A percentile compares a stretch with the other conserved stretches of the same genome.
These are phyloP conservation scores for Usnea hakonensis DNA, from an alignment of 495 filamentous ascomycete genomes.

Conservation along the genomic window DNA sequence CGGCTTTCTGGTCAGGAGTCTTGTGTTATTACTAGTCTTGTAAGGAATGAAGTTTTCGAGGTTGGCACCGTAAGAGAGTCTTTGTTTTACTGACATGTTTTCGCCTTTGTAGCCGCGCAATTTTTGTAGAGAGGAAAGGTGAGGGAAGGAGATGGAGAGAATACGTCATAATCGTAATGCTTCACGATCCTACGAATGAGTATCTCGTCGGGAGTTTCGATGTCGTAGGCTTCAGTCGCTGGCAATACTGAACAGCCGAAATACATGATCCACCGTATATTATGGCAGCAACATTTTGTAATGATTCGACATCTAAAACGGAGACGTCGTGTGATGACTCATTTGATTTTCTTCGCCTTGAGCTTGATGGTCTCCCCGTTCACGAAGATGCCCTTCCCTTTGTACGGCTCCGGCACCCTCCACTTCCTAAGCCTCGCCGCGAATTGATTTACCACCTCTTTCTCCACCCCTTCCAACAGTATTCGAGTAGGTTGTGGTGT, in stretches of 20 bases:
- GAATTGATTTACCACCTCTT: conserved; percentile 78
- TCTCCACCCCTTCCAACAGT: conserved; percentile 78
- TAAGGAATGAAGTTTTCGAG: too few relatives aligned
- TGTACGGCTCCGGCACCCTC: conserved; percentile 93
- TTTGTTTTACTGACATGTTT: too few relatives aligned
- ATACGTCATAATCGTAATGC: too few relatives aligned
- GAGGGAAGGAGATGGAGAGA: too few relatives aligned
- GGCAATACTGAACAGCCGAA: not conserved
- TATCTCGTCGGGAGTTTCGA: too few relatives aligned
- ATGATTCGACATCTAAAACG: not conserved
- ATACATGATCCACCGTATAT: not conserved
- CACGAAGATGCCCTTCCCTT: conserved; percentile 98
- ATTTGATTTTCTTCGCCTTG: conserved; percentile 99
- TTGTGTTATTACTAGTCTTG: too few relatives aligned
- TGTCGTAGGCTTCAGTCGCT: too few relatives aligned
- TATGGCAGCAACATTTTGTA: not conserved
- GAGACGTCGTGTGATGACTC: not conserved
- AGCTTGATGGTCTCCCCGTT: conserved; percentile 95
- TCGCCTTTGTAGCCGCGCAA: too few relatives aligned
- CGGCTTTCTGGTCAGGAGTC: too few relatives aligned
- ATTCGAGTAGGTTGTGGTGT: conserved; percentile 92
- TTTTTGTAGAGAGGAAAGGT: too few relatives aligned
- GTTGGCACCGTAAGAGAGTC: too few relatives aligned
- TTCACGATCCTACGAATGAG: too few relatives aligned
- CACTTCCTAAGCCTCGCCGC: conserved; percentile 81